Evolutionary conservation across 495 filamentous ascomycete species (phyloP).

Genomic region (Bombardia bombarda): DNA sequence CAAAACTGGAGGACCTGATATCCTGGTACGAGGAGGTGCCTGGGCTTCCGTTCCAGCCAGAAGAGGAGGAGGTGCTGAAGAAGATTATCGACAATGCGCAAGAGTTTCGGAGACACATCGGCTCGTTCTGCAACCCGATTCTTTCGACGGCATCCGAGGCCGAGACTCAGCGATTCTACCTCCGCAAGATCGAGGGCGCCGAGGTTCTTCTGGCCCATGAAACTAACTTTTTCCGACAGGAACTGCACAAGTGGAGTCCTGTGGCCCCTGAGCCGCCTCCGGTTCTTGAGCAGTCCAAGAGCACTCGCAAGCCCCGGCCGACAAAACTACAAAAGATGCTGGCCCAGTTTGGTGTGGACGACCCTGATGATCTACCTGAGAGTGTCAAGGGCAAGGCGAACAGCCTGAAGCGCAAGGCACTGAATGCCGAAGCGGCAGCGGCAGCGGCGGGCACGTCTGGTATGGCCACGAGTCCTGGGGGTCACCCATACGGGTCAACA

Average conservation of each 20-base stretch:
- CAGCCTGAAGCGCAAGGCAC: slow-evolving; percentile 49
- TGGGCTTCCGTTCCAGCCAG: slow-evolving; percentile 83
- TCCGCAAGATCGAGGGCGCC: slow-evolving; percentile 96
- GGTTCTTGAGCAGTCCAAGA: slow-evolving; percentile 73
- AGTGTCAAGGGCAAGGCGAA: slow-evolving; percentile 69
- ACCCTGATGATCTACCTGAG: slow-evolving; percentile 81
- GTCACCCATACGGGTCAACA: slow-evolving; percentile 20
- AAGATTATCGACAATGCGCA: slow-evolving; percentile 78
- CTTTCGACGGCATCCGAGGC: slow-evolving; percentile 79
- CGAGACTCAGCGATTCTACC: slow-evolving; percentile 87
- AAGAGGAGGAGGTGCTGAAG: slow-evolving; percentile 79
- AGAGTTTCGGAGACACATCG: slow-evolving; percentile 77
- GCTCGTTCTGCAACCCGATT: slow-evolving; percentile 68
- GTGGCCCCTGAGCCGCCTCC: slow-evolving; percentile 83
- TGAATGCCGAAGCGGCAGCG: slow-evolving; percentile 35
- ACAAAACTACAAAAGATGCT: slow-evolving; percentile 98
- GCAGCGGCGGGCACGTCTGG: slow-evolving; percentile 14
- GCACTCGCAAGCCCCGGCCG: slow-evolving; percentile 93
- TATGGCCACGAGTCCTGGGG: slow-evolving; percentile 27
- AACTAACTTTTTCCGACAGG: slow-evolving; percentile 94
- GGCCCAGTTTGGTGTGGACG: slow-evolving; percentile 72
- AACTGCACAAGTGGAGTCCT: slow-evolving; percentile 92
- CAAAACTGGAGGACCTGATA: slow-evolving; percentile 87
- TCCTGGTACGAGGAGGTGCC: slow-evolving; percentile 83
- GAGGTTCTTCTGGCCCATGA: slow-evolving; percentile 89